phyloP scores from a whole-genome alignment of 441 rosid genomes.

The Rhodomyrtus psidioides region DNA sequence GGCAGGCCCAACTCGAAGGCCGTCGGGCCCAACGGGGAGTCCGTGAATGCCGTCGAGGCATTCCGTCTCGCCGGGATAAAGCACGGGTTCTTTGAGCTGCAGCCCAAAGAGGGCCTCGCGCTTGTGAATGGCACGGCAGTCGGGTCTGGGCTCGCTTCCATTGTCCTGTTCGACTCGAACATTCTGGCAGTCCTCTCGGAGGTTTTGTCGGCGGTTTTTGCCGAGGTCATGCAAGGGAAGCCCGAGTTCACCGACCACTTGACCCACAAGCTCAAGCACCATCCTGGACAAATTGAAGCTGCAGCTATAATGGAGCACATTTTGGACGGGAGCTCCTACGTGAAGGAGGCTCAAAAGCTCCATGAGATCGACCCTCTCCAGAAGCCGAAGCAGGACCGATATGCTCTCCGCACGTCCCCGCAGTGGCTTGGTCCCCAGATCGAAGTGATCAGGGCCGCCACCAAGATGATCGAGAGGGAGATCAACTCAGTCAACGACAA shows the following conservation, averaged over 20 bases:
- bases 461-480: constrained; percentile 40
- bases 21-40: constrained; percentile 20
- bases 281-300: constrained; percentile 53
- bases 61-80: constrained; percentile 19
- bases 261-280: constrained; percentile 49
- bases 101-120: constrained; percentile 43
- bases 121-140: constrained; percentile 49
- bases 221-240: constrained; percentile 49
- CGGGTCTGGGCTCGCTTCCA: constrained; percentile 39
- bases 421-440: constrained; percentile 52
- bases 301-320: constrained; percentile 51
- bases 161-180: constrained; percentile 35
- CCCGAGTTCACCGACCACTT: constrained; percentile 49
- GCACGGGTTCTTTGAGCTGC: constrained; percentile 34
- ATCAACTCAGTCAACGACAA: constrained; percentile 53
- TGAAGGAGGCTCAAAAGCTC: constrained; percentile 31
- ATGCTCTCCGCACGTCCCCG: constrained; percentile 45
- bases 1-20: constrained; percentile 39
- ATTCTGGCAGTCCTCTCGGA: constrained; percentile 22
- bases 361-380: constrained; percentile 41
- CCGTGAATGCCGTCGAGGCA: constrained; percentile 18
- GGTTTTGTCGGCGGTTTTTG: constrained; percentile 34
- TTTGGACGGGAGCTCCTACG: constrained; percentile 33
- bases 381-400: constrained; percentile 47
- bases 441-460: constrained; percentile 38